phyloP scores from a whole-genome alignment of 2,329 filamentous ascomycete genomes.

The Fusarium sp. region DNA sequence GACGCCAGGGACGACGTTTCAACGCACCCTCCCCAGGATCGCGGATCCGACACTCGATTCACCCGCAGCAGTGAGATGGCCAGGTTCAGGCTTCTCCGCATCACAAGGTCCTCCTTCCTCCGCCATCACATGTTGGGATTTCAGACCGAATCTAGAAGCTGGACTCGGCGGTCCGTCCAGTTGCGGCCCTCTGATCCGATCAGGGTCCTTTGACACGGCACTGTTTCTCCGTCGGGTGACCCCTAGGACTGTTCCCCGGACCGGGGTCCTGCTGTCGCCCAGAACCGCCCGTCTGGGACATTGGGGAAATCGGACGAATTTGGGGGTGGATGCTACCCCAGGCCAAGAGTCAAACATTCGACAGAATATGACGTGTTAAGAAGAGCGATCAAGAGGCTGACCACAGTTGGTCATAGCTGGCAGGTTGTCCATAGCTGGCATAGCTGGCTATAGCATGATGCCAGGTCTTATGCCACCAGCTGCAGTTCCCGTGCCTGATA shows the following conservation, averaged over 20 bases:
- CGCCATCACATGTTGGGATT: conserved; percentile 34
- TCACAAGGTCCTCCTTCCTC: conserved; percentile 33
- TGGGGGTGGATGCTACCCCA: conserved; percentile 21
- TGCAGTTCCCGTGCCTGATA: conserved; percentile 22
- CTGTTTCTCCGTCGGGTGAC: conserved; percentile 40
- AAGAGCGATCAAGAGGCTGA: conserved; percentile 13
- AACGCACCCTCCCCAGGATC: conserved; percentile 11
- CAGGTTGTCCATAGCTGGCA: background rate
- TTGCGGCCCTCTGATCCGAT: conserved; percentile 39
- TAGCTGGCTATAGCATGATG: conserved; percentile 21
- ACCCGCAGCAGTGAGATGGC: conserved; percentile 36
- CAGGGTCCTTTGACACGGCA: conserved; percentile 24
- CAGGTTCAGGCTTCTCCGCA: conserved; percentile 36
- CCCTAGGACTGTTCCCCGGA: conserved; percentile 20
- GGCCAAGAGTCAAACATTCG: conserved; percentile 7
- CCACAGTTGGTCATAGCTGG: background rate
- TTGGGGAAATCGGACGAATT: conserved; percentile 37
- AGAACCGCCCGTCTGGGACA: conserved; percentile 31
- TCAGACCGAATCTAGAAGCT: conserved; percentile 32
- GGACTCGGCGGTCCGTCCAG: conserved; percentile 13
- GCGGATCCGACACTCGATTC: conserved; percentile 35
- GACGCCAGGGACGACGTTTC: conserved; percentile 17
- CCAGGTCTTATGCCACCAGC: conserved; percentile 28
- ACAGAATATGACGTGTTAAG: conserved; percentile 11
- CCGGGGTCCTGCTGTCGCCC: conserved; percentile 16